phyloP scores from a whole-genome alignment of 2,329 filamentous ascomycete genomes.

The Juglanconis juglandina region DNA sequence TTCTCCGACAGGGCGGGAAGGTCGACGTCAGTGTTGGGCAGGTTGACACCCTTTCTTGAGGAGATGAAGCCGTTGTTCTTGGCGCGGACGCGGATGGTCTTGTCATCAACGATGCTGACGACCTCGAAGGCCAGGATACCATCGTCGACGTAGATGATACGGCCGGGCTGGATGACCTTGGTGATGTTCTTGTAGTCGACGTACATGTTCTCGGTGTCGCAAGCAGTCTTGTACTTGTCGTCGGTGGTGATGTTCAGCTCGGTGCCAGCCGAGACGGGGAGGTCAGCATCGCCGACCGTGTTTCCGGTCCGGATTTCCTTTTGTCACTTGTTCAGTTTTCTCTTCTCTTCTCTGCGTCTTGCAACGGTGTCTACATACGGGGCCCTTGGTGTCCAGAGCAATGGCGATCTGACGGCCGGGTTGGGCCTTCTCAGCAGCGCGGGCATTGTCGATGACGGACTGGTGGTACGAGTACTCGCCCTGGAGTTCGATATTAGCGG shows the following conservation, averaged over 20 bases:
- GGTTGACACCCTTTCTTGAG: slow-evolving; percentile 98
- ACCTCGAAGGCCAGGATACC: slow-evolving; percentile 97
- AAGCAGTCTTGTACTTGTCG: slow-evolving; percentile 80
- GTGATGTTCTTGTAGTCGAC: slow-evolving; percentile 99
- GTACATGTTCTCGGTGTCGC: slow-evolving; percentile 93
- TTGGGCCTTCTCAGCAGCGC: slow-evolving; percentile 75
- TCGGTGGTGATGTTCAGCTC: slow-evolving; percentile 97
- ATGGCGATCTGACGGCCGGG: slow-evolving; percentile 87
- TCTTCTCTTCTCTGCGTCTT: background rate
- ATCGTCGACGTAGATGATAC: slow-evolving; percentile 97
- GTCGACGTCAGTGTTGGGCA: slow-evolving; percentile 97
- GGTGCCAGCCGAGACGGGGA: slow-evolving; percentile 77
- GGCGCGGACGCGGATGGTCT: slow-evolving; percentile 82
- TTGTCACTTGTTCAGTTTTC: slow-evolving; percentile 1
- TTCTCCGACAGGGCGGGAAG: slow-evolving; percentile 97
- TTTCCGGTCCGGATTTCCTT: slow-evolving; percentile 47
- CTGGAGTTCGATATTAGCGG: slow-evolving; percentile 33
- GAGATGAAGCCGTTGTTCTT: slow-evolving; percentile 99
- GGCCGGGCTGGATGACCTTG: slow-evolving; percentile 88
- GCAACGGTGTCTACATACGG: slow-evolving; percentile 28
- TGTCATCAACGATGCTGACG: slow-evolving; percentile 77
- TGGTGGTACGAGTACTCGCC: slow-evolving; percentile 92
- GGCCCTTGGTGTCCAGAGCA: slow-evolving; percentile 74
- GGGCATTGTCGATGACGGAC: slow-evolving; percentile 94
- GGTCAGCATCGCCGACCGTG: slow-evolving; percentile 66